phyloP scores from a whole-genome alignment of 768 basidiomycete species.

The Lentinula guzmanii region DNA sequence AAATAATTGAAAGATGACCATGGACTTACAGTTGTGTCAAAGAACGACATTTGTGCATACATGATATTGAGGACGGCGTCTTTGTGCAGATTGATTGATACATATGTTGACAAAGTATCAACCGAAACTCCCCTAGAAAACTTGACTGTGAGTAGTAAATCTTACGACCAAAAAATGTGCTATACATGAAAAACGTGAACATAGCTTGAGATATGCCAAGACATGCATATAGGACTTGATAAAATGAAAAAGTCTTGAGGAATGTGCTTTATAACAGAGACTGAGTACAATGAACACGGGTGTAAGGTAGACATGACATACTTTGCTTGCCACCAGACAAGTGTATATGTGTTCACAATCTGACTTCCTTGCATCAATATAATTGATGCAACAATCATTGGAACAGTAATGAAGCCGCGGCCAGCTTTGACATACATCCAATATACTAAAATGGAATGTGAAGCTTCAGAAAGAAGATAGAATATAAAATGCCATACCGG shows the following conservation, averaged over 20 bases:
- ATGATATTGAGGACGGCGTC: conserved; percentile 52
- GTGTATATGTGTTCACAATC: conserved; percentile 58
- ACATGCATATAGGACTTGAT: conserved; percentile 57
- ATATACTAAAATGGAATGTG: conserved; percentile 38
- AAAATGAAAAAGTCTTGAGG: conserved; percentile 46
- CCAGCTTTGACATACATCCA: conserved; percentile 53
- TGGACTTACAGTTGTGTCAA: conserved; percentile 53
- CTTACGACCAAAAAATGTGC: neutral
- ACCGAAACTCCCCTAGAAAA: conserved; percentile 41
- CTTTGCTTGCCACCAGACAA: conserved; percentile 72
- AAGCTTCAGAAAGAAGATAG: neutral
- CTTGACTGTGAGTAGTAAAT: neutral
- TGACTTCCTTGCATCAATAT: conserved; percentile 56
- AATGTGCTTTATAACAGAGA: conserved; percentile 29
- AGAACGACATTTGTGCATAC: conserved; percentile 72
- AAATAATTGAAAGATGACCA: neutral
- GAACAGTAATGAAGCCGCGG: conserved; percentile 40
- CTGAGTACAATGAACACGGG: neutral
- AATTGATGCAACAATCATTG: conserved; percentile 42
- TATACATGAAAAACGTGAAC: conserved; percentile 55
- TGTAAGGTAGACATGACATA: conserved; percentile 19
- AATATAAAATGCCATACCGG: conserved; percentile 24
- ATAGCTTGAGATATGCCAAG: conserved; percentile 50
- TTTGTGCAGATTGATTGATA: conserved; percentile 59
- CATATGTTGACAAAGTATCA: conserved; percentile 51